These are phyloP conservation scores for Lentinula lateritia DNA, from an alignment of 768 basidiomycete genomes.

Conservation along the genomic window DNA sequence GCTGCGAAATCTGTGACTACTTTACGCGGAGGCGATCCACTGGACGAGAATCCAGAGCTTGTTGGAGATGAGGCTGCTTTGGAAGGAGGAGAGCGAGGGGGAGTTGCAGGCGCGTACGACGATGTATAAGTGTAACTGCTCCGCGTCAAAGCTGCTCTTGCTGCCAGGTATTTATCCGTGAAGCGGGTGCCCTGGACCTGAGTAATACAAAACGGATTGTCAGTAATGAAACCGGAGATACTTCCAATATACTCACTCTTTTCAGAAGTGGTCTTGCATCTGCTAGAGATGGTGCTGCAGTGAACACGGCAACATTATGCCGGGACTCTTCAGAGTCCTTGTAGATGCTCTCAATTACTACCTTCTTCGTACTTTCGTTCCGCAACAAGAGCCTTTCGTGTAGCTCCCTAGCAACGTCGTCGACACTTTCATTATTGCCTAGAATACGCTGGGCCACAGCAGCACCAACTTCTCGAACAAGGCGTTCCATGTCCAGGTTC, in stretches of 20 bases:
- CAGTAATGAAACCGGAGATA: background rate
- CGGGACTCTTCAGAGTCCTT: constrained; percentile 82
- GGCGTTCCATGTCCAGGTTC: constrained; percentile 96
- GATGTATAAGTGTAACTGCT: constrained; percentile 41
- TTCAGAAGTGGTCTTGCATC: constrained; percentile 76
- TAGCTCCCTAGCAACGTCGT: constrained; percentile 91
- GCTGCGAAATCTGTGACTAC: constrained; percentile 87
- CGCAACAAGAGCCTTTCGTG: constrained; percentile 87
- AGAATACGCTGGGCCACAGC: constrained; percentile 91
- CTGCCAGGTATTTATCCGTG: constrained; percentile 91
- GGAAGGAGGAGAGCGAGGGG: constrained; percentile 33
- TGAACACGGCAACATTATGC: constrained; percentile 88
- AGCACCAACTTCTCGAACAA: constrained; percentile 90
- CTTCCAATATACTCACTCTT: constrained; percentile 48
- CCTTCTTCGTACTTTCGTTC: constrained; percentile 96
- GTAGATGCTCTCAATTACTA: constrained; percentile 95
- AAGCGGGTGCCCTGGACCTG: constrained; percentile 94
- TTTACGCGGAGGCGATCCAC: constrained; percentile 74
- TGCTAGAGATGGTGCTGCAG: constrained; percentile 58
- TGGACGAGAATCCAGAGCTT: constrained; percentile 18
- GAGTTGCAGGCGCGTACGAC: constrained; percentile 44
- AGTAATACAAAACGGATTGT: constrained; percentile 6
- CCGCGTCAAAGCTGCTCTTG: constrained; percentile 55
- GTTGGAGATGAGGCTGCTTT: constrained; percentile 37
- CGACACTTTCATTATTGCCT: constrained; percentile 91